Evolutionary conservation across 2,329 filamentous ascomycete species (phyloP).

Genomic region (Podosphaera fusca): DNA sequence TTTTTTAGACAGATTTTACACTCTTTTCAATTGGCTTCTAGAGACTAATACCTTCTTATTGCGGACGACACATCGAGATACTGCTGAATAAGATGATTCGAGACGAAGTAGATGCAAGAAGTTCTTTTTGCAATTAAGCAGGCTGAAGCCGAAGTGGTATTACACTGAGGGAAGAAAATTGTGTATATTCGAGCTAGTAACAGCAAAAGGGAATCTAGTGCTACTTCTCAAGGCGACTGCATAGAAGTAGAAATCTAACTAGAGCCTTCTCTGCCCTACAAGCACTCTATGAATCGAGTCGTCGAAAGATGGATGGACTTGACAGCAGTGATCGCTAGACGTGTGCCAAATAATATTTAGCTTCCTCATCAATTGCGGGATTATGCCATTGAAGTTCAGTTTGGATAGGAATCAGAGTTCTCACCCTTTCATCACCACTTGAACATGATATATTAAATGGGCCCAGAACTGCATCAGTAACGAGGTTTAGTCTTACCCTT

Average conservation of each 20-base stretch:
- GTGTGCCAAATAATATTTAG: neutral
- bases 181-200: neutral
- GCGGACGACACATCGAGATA: neutral
- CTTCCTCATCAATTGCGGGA: neutral
- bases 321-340: neutral
- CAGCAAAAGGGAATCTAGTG: neutral
- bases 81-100: neutral
- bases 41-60: neutral
- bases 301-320: neutral
- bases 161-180: neutral
- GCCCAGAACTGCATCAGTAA: no score
- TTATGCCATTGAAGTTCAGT: neutral
- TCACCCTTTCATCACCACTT: neutral
- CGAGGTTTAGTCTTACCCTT: no score
- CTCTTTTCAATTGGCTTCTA: no score
- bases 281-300: neutral
- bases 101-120: neutral
- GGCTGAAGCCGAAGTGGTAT: neutral
- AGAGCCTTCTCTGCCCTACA: neutral
- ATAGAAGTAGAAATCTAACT: neutral
- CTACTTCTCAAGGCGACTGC: neutral
- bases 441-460: neutral
- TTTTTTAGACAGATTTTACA: no score
- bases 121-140: neutral
- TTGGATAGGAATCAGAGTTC: neutral